Percentiles rank a stretch among this genome's conserved stretches.
Conservation (phyloP, 139 green algal species). For the Picochlorum sp. region DNA sequence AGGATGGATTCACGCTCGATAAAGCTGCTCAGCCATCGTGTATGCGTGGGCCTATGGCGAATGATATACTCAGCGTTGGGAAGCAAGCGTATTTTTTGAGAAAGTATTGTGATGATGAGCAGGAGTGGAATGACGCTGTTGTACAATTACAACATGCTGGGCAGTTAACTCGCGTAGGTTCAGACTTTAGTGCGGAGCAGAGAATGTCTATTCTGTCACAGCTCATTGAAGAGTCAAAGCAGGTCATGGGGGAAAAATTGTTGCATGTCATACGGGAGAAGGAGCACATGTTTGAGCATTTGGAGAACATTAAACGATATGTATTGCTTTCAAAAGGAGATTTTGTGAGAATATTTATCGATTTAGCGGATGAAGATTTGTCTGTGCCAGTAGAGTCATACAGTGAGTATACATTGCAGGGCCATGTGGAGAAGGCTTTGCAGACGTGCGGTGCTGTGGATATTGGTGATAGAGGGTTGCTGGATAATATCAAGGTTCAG, state of each 20-base stretch:
- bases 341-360: slow-evolving; percentile 73
- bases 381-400: slow-evolving; percentile 27
- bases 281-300: slow-evolving; percentile 66
- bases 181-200: slow-evolving; percentile 11
- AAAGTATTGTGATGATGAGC: slow-evolving; percentile 61
- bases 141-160: not conserved
- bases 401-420: slow-evolving; percentile 51
- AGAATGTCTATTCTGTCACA: slow-evolving; percentile 40
- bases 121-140: slow-evolving; percentile 47
- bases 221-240: slow-evolving; percentile 45
- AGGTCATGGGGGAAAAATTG: slow-evolving; percentile 57
- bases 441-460: slow-evolving; percentile 50
- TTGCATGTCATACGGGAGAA: slow-evolving; percentile 61
- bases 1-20: slow-evolving; percentile 49
- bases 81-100: slow-evolving; percentile 90
- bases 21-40: slow-evolving; percentile 48
- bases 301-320: slow-evolving; percentile 74
- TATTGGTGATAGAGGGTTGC: slow-evolving; percentile 59
- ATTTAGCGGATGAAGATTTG: slow-evolving; percentile 45
- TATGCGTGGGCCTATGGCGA: slow-evolving; percentile 45
- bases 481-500: slow-evolving; percentile 51
- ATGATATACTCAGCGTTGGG: slow-evolving; percentile 68
- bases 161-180: not conserved
- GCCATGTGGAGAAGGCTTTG: slow-evolving; percentile 67
- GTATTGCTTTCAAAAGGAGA: slow-evolving; percentile 89